phyloP scores from a whole-genome alignment of 148 eudicot genomes.

The Persicaria tinctoria region DNA sequence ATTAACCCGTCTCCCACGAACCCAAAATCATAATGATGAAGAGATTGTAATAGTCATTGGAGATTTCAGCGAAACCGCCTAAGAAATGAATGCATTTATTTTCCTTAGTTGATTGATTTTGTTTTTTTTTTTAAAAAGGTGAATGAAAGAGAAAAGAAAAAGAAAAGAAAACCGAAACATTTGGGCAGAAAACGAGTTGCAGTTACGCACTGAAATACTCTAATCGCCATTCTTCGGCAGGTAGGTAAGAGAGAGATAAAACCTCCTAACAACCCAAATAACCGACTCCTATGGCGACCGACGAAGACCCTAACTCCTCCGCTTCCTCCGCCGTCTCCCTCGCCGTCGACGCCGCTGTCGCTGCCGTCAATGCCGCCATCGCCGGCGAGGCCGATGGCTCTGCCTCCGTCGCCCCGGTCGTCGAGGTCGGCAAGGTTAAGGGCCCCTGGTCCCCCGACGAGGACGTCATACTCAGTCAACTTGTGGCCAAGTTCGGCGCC shows the following conservation, averaged over 20 bases:
- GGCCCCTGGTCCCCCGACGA: conserved; percentile 68
- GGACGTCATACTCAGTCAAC: conserved; percentile 36
- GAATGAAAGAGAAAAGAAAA: no score
- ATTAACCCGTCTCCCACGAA: no score
- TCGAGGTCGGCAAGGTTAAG: conserved; percentile 19
- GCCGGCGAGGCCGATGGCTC: conserved; percentile 7
- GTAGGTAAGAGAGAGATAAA: background rate
- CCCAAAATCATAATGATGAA: no score
- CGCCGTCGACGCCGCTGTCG: background rate
- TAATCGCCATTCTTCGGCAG: background rate
- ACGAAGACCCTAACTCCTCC: conserved; percentile 13
- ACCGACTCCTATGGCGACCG: conserved; percentile 11
- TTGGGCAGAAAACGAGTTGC: background rate
- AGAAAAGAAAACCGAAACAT: background rate
- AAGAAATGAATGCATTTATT: no score
- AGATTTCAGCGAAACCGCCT: no score
- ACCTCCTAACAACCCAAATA: background rate
- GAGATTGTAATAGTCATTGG: no score
- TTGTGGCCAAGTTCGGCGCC: conserved; percentile 49
- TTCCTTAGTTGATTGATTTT: no score
- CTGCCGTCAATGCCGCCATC: conserved; percentile 1
- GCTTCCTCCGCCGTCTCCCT: conserved; percentile 1
- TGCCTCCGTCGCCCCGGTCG: conserved; percentile 2
- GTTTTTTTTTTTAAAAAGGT: no score
- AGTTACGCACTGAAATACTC: background rate